Conservation (phyloP, 192 early-diverging fungal genomes). For the Coemansia sp. region DNA sequence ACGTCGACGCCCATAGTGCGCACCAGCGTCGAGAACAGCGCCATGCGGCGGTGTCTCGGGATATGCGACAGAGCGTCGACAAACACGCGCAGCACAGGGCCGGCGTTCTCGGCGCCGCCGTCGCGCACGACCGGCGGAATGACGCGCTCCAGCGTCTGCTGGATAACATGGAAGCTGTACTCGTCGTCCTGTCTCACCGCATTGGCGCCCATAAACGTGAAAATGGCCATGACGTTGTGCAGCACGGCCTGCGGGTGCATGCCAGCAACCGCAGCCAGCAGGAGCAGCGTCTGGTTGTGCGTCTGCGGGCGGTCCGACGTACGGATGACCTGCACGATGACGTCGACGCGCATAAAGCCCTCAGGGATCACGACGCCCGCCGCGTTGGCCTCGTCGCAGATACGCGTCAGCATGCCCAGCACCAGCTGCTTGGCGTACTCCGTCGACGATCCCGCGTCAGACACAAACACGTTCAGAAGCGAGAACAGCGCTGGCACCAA, state of each 20-base stretch:
- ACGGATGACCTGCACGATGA: constrained; percentile 86
- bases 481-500: constrained; percentile 75
- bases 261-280: constrained; percentile 85
- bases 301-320: constrained; percentile 93
- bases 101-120: constrained; percentile 58
- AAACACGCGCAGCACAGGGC: constrained; percentile 86
- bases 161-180: constrained; percentile 95
- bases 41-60: constrained; percentile 87
- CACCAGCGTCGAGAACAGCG: constrained; percentile 83
- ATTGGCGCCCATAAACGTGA: constrained; percentile 98
- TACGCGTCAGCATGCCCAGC: constrained; percentile 66
- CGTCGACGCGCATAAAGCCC: constrained; percentile 76
- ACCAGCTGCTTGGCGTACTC: constrained; percentile 91
- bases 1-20: constrained; percentile 74
- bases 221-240: constrained; percentile 93
- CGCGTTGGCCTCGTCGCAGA: constrained; percentile 50
- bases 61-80: constrained; percentile 90
- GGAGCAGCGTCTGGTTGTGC: constrained; percentile 82
- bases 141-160: constrained; percentile 84
- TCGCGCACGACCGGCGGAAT: constrained; percentile 72
- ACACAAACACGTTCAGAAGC: constrained; percentile 67
- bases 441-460: constrained; percentile 58
- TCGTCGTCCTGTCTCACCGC: constrained; percentile 95
- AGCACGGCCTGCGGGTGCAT: constrained; percentile 84
- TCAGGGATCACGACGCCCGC: constrained; percentile 45